Base-by-base conservation (phyloP, 176 grass and related monocot species). In the Aegilops sharonensis region DNA sequence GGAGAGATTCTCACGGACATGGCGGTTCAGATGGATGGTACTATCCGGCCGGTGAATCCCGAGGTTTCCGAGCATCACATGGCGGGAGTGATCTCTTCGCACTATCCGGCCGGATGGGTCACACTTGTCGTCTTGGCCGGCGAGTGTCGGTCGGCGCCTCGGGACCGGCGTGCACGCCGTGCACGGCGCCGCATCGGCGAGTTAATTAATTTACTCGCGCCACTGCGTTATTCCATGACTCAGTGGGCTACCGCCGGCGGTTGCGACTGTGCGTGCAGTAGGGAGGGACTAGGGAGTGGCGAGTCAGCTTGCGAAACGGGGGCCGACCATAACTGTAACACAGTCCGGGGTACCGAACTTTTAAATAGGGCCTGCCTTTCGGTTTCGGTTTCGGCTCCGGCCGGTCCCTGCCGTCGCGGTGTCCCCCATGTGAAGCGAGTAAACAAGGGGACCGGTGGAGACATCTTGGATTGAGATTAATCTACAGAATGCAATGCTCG, bases 341-440 rank as follows among this genome's bases (percentile, higher is more conserved):
- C 85, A 79, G 80, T 27, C 54, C 70, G 45, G 64, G 71, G 60
- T 76, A 64, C 81, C 56, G 14, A 64, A 24, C 70, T 84, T 83
- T 72, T 36, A 31, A 83, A 35, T 8, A 7, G 24, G 32, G 3
- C 62, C 2, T 8, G 21, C 32, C 64, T 64, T 86, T 72, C 21
- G 79, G 27, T 11, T 54, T 14, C 9, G 79, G 36, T 11, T 54
- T 14, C 9, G 83, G 70, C 59, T 29, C 6, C 24, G 42, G 42
- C 6, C 24, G 42, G 42, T 39, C 23, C 21, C 43, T 9, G 37
- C 80, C 67, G 14, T 67, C 27, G 66, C 57, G 74, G 75, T 72
- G 80, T 7, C 15, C 5, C 35, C 80, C 89, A 83, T 90, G 89
- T 90, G 84, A 87, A 17, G 32, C 79, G 74, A 90, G 89, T 90